Conservation (phyloP, 306 rosid genomes). For the Castanea mollissima region DNA sequence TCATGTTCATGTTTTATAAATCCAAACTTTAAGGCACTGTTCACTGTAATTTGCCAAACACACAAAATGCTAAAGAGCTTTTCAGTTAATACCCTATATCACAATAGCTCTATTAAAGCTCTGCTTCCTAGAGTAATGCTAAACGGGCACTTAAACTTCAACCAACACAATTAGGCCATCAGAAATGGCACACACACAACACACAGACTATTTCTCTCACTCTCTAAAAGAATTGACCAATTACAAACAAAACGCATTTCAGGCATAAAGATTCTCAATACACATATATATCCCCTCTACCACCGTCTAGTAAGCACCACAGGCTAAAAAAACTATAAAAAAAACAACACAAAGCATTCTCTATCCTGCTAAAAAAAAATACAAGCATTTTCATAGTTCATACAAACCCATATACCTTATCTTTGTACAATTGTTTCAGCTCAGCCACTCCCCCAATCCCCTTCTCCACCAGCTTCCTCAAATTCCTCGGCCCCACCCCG, state of each 20-base stretch:
- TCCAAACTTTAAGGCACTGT: too few relatives aligned
- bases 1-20: too few relatives aligned
- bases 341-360: not conserved
- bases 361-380: not conserved
- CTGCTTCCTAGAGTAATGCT: too few relatives aligned
- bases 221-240: not conserved
- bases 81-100: too few relatives aligned
- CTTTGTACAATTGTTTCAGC: slow-evolving; percentile 85
- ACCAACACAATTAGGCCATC: not conserved
- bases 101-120: too few relatives aligned
- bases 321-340: not conserved
- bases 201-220: too few relatives aligned
- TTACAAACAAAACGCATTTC: not conserved
- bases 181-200: not conserved
- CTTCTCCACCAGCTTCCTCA: slow-evolving; percentile 76
- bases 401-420: slow-evolving; percentile 49
- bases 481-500: slow-evolving; percentile 91
- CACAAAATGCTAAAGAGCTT: too few relatives aligned
- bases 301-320: not conserved
- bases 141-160: not conserved
- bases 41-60: too few relatives aligned
- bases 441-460: slow-evolving; percentile 87
- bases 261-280: not conserved
- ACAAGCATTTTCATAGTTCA: not conserved
- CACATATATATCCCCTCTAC: not conserved